Conservation (phyloP, 2,329 filamentous ascomycete species). For the Cladosporium cucumerinum region DNA sequence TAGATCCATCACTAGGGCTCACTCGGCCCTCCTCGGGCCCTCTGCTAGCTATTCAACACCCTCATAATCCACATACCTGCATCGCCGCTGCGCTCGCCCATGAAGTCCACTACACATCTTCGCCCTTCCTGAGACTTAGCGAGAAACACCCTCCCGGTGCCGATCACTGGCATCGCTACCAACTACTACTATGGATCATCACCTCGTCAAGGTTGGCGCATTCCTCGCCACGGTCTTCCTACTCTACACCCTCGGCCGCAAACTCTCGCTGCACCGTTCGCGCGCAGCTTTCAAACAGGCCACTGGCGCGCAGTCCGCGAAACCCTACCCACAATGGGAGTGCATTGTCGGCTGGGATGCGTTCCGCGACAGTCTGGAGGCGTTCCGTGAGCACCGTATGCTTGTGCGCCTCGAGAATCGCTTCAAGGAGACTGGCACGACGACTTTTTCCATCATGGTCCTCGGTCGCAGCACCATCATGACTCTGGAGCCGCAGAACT, state of each 20-base stretch:
- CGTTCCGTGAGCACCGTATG: slow-evolving; percentile 37
- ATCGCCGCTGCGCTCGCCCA: not conserved
- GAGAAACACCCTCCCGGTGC: not conserved
- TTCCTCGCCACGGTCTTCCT: slow-evolving; percentile 4
- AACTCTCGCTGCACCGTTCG: not conserved
- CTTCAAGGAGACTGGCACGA: slow-evolving; percentile 32
- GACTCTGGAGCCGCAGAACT: slow-evolving; percentile 48
- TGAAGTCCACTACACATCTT: not conserved
- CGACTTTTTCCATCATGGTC: slow-evolving; percentile 40
- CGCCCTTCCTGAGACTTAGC: not conserved
- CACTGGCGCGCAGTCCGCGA: slow-evolving; percentile 2
- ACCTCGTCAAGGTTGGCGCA: not conserved
- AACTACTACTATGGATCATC: not conserved
- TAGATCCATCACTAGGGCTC: not conserved
- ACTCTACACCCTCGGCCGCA: slow-evolving; percentile 5
- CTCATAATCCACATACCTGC: not conserved
- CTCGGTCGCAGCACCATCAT: slow-evolving; percentile 35
- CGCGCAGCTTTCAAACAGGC: slow-evolving; percentile 5
- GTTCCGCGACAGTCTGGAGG: slow-evolving; percentile 40
- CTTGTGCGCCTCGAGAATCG: slow-evolving; percentile 35
- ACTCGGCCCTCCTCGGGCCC: not conserved
- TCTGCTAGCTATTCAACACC: not conserved
- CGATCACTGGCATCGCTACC: not conserved
- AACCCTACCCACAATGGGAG: slow-evolving; percentile 41
- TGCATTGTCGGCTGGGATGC: slow-evolving; percentile 54